Percentiles rank a stretch among this genome's conserved stretches.
These are phyloP conservation scores for Boletus reticulatus DNA, from an alignment of 768 basidiomycete species.

Conservation along the genomic window DNA sequence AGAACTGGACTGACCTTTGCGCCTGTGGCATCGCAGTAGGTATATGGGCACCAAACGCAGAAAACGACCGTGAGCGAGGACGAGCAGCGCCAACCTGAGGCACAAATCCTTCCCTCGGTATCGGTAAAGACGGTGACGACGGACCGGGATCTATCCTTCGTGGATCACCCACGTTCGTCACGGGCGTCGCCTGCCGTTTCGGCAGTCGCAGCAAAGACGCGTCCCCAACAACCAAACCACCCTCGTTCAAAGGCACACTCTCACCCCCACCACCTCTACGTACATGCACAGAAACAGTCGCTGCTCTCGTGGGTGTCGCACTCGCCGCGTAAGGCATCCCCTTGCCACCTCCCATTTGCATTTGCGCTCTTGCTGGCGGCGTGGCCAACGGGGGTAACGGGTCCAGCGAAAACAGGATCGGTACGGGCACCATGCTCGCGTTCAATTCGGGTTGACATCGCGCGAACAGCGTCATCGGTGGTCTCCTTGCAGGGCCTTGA, in stretches of 20 bases:
- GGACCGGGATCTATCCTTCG: background rate
- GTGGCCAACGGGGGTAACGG: constrained; percentile 37
- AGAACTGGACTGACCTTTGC: constrained; percentile 16
- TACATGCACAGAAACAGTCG: constrained; percentile 31
- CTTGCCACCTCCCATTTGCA: background rate
- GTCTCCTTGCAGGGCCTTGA: constrained; percentile 23
- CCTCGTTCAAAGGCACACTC: background rate
- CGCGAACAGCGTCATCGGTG: constrained; percentile 55
- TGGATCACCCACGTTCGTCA: background rate
- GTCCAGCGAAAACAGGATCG: constrained; percentile 57
- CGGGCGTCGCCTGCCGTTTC: constrained; percentile 11
- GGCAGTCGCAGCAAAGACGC: constrained; percentile 15
- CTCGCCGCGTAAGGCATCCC: background rate
- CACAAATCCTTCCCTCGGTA: constrained; percentile 64
- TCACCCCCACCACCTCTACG: constrained; percentile 17
- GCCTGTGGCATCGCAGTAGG: background rate
- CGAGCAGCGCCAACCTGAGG: constrained; percentile 51
- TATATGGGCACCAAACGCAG: constrained; percentile 53
- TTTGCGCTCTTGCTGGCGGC: background rate
- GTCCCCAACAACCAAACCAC: background rate
- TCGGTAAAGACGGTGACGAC: constrained; percentile 12
- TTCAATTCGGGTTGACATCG: constrained; percentile 50
- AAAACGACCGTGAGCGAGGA: constrained; percentile 71
- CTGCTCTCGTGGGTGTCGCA: constrained; percentile 24
- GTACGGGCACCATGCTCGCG: constrained; percentile 53